Evolutionary conservation across 75 land plant species (phyloP).

Genomic region (Adiantum capillusveneris): DNA sequence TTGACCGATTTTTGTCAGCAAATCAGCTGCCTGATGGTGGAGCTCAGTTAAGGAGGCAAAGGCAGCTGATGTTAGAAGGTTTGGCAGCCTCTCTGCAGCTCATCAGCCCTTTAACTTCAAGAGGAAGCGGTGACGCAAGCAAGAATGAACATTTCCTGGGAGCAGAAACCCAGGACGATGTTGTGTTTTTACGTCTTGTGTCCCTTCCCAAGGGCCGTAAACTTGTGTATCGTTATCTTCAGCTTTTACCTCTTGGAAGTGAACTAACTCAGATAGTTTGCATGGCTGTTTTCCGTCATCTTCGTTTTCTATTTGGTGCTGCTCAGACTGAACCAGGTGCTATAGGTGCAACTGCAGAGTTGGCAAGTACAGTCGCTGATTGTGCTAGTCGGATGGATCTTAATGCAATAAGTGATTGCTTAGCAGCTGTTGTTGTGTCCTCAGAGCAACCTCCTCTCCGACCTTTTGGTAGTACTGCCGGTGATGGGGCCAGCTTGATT

Average conservation of each 20-base stretch:
- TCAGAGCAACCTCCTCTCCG: constrained; percentile 81
- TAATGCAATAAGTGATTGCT: constrained; percentile 62
- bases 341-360: constrained; percentile 36
- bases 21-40: constrained; percentile 77
- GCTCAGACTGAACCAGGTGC: constrained; percentile 46
- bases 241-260: constrained; percentile 51
- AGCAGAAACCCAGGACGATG: constrained; percentile 58
- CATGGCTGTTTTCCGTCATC: constrained; percentile 87
- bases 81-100: constrained; percentile 77
- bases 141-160: constrained; percentile 44
- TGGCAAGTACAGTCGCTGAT: constrained; percentile 51
- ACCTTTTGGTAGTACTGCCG: constrained; percentile 72
- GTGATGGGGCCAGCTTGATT: constrained; percentile 84
- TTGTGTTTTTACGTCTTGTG: constrained; percentile 74
- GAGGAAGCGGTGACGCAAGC: constrained; percentile 18
- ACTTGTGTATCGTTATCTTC: constrained; percentile 57
- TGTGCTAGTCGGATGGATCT: constrained; percentile 64
- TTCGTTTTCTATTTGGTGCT: constrained; percentile 68
- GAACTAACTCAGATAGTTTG: constrained; percentile 63
- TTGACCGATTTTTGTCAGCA: constrained; percentile 65
- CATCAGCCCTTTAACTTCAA: constrained; percentile 43
- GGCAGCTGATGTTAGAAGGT: constrained; percentile 75
- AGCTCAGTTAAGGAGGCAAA: constrained; percentile 46
- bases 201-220: constrained; percentile 83
- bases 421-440: constrained; percentile 80